A percentile compares a stretch with the other conserved stretches of the same genome.
Conservation (phyloP, 2,329 filamentous ascomycete species). For the Pseudocercospora macadamiae region DNA sequence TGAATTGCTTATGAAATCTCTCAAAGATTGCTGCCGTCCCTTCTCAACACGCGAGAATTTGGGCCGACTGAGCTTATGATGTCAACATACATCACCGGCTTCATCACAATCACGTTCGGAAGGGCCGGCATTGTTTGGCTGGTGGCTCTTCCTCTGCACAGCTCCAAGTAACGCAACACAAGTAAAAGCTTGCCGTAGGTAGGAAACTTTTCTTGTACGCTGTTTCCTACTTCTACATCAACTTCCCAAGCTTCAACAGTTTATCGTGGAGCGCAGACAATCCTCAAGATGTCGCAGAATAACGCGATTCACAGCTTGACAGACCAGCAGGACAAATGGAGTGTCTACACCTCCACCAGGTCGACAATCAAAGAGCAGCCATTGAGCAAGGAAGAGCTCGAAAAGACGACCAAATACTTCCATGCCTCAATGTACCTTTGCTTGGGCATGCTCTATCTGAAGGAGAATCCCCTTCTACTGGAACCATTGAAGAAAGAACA, state of each 20-base stretch:
- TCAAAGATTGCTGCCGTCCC: not conserved
- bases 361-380: constrained; percentile 50
- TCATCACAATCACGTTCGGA: constrained; percentile 1
- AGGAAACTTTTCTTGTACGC: not conserved
- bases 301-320: constrained; percentile 24
- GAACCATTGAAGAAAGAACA: constrained; percentile 70
- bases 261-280: not conserved
- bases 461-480: constrained; percentile 71
- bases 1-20: not conserved
- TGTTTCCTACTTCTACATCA: not conserved
- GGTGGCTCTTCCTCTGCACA: not conserved
- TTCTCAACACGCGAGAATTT: not conserved
- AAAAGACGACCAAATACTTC: constrained; percentile 73
- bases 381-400: constrained; percentile 66
- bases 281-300: constrained; percentile 4
- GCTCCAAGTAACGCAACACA: not conserved
- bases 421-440: constrained; percentile 74
- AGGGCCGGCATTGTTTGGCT: not conserved
- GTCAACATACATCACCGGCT: constrained; percentile 5
- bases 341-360: constrained; percentile 35
- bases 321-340: constrained; percentile 35
- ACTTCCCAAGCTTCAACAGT: not conserved
- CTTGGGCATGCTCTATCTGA: constrained; percentile 79
- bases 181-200: not conserved
- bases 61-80: not conserved